These are phyloP conservation scores for Citrullus colocynthis DNA, from an alignment of 306 rosid species.

Conservation along the genomic window DNA sequence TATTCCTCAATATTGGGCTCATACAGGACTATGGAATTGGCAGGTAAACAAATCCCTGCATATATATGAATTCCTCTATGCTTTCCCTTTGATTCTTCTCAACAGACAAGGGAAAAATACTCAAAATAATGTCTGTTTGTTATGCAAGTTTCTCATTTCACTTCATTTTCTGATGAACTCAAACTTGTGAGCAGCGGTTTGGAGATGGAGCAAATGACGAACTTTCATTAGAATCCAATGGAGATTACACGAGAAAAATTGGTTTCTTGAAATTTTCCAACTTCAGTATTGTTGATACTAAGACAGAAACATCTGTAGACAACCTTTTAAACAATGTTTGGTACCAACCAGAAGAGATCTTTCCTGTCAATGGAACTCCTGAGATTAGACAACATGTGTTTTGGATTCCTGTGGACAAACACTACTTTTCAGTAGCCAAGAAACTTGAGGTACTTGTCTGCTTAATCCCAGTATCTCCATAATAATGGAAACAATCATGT, in stretches of 20 bases:
- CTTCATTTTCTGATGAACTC: neutral
- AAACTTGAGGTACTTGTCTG: conserved; percentile 32
- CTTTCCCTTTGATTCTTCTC: neutral
- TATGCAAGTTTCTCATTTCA: neutral
- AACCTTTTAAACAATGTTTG: conserved; percentile 54
- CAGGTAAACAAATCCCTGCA: conserved; percentile 33
- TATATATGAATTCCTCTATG: neutral
- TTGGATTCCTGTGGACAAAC: conserved; percentile 47
- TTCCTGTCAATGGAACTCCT: conserved; percentile 45
- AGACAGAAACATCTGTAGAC: conserved; percentile 4
- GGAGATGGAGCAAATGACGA: conserved; percentile 44
- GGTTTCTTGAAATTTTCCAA: conserved; percentile 37
- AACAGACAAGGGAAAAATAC: neutral
- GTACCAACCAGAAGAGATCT: conserved; percentile 67
- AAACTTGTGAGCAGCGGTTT: conserved; percentile 24
- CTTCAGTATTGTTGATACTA: conserved; percentile 24
- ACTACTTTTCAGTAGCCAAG: conserved; percentile 26
- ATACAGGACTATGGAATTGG: conserved; percentile 79
- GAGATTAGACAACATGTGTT: conserved; percentile 45
- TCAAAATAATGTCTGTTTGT: neutral
- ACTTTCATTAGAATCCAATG: conserved; percentile 32
- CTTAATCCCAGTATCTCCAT: neutral
- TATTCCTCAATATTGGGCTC: conserved; percentile 65
- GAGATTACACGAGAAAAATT: conserved; percentile 43
- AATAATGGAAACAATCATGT: neutral